Evolutionary conservation across 257 asterid genomes (phyloP).

Genomic region (Solanum paucissectum): DNA sequence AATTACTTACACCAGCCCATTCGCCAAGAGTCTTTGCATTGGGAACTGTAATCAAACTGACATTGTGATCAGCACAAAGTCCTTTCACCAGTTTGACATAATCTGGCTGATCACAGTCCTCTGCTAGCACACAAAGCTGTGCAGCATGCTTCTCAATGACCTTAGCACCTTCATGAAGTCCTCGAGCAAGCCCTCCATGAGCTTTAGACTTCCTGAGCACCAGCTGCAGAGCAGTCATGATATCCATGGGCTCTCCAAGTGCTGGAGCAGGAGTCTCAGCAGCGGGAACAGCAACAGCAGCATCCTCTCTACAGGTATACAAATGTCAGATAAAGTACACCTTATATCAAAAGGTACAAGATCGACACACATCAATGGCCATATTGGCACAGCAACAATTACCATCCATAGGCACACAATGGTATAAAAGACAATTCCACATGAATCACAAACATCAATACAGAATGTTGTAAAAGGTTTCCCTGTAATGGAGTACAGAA

Average conservation of each 20-base stretch:
- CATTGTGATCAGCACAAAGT: constrained; percentile 63
- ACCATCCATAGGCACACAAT: background rate
- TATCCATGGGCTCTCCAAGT: constrained; percentile 56
- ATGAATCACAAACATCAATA: background rate
- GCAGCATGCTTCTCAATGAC: constrained; percentile 64
- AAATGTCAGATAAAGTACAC: background rate
- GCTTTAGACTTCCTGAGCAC: constrained; percentile 59
- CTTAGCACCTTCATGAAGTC: constrained; percentile 62
- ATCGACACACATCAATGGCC: background rate
- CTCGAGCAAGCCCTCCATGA: constrained; percentile 58
- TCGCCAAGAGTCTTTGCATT: constrained; percentile 70
- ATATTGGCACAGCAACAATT: background rate
- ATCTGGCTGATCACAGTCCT: constrained; percentile 60
- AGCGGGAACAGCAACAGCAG: constrained; percentile 3
- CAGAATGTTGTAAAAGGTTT: background rate
- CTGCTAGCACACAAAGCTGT: constrained; percentile 62
- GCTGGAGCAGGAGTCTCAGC: constrained; percentile 34
- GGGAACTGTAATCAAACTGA: constrained; percentile 52
- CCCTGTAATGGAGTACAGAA: background rate
- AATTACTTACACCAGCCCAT: constrained; percentile 64
- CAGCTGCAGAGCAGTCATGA: constrained; percentile 49
- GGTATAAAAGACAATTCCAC: background rate
- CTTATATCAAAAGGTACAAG: background rate
- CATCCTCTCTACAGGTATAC: constrained; percentile 25
- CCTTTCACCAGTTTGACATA: constrained; percentile 67